phyloP scores from a whole-genome alignment of 129 eudicot genomes.

The Oenanthe sinensis region DNA sequence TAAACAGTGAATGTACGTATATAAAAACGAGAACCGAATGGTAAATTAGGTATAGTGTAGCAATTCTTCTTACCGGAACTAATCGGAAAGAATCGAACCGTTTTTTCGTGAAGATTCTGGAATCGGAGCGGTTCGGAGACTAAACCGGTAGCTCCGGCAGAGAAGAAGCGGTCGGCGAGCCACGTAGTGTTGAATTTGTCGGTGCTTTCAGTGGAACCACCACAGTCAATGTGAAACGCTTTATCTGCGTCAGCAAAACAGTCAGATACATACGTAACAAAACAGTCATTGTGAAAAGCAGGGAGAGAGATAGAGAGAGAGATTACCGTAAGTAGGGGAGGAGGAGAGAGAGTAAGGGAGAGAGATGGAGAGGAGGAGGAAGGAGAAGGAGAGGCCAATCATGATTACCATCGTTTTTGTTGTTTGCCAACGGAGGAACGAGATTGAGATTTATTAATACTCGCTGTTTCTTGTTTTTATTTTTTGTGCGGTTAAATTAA shows the following conservation, averaged over 20 bases:
- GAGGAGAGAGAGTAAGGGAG: constrained; percentile 21
- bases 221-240: constrained; percentile 77
- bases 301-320: constrained; percentile 3
- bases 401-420: constrained; percentile 2
- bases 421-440: constrained; percentile 17
- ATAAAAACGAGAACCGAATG: constrained; percentile 46
- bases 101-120: constrained; percentile 51
- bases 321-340: constrained; percentile 46
- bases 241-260: constrained; percentile 29
- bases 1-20: constrained; percentile 79
- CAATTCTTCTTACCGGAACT: constrained; percentile 85
- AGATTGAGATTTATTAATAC: neutral
- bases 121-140: constrained; percentile 92
- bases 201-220: constrained; percentile 50
- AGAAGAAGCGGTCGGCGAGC: constrained; percentile 86
- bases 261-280: constrained; percentile 6
- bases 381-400: constrained; percentile 28
- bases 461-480: too few relatives aligned
- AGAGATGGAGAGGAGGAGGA: constrained; percentile 24
- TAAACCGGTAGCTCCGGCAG: constrained; percentile 64
- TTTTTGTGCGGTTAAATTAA: too few relatives aligned
- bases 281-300: neutral
- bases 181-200: constrained; percentile 64
- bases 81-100: constrained; percentile 76
- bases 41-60: constrained; percentile 56